These are phyloP conservation scores for Lodderomyces jiufengensis DNA, from an alignment of 1,139 yeast species.

Conservation along the genomic window DNA sequence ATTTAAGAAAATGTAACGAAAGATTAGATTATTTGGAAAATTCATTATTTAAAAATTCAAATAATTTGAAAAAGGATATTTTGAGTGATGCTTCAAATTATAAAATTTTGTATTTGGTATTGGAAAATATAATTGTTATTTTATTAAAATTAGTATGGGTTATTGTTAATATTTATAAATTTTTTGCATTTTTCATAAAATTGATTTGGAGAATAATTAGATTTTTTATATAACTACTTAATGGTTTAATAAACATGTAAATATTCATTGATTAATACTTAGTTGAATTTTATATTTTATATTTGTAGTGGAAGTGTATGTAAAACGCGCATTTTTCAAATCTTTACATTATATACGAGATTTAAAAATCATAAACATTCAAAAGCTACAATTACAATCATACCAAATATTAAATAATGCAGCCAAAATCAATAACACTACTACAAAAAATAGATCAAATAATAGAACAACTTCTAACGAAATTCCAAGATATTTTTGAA, in stretches of 20 bases:
- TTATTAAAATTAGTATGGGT: slow-evolving; percentile 70
- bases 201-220: slow-evolving; percentile 37
- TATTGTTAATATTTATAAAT: slow-evolving; percentile 53
- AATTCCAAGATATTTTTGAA: slow-evolving; percentile 44
- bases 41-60: slow-evolving; percentile 27
- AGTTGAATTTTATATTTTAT: too few species aligned
- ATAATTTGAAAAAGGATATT: slow-evolving; percentile 7
- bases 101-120: slow-evolving; percentile 34
- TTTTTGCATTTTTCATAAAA: slow-evolving; percentile 29
- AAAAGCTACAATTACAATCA: too few species aligned
- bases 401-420: too few species aligned
- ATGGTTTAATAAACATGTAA: too few species aligned
- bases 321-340: too few species aligned
- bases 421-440: slow-evolving; percentile 42
- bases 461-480: slow-evolving; percentile 41
- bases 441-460: slow-evolving; percentile 41
- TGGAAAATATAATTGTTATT: slow-evolving; percentile 53
- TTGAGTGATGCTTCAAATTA: slow-evolving; percentile 24
- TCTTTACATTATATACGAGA: too few species aligned
- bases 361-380: too few species aligned
- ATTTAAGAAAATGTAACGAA: slow-evolving; percentile 67
- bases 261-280: too few species aligned
- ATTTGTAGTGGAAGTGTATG: too few species aligned
- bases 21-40: slow-evolving; percentile 54
- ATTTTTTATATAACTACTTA: slow-evolving; percentile 16